phyloP scores from a whole-genome alignment of 805 yeast species.

The Brettanomyces bruxellensis region DNA sequence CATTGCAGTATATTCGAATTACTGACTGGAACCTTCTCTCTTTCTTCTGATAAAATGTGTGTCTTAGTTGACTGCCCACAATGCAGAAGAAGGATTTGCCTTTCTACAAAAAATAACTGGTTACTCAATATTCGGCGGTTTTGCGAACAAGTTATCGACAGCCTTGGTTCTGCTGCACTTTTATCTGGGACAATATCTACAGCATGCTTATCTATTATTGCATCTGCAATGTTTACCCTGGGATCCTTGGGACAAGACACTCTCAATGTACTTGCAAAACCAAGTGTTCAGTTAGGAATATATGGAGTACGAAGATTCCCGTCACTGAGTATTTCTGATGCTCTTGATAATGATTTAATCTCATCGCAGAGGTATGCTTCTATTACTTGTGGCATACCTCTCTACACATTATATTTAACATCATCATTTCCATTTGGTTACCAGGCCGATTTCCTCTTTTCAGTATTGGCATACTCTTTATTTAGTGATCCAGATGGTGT shows the following conservation, averaged over 20 bases:
- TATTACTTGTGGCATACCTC: background rate
- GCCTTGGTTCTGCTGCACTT: background rate
- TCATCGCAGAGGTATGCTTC: background rate
- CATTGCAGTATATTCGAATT: constrained; percentile 9
- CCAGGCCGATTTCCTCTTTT: constrained; percentile 1
- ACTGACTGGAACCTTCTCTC: constrained; percentile 8
- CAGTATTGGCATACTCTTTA: background rate
- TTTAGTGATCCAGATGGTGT: constrained; percentile 1
- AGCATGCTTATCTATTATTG: background rate
- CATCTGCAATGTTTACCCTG: background rate
- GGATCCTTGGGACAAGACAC: constrained; percentile 1
- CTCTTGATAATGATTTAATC: background rate
- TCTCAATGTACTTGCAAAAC: constrained; percentile 1
- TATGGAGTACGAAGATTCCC: constrained; percentile 1
- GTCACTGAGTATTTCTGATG: constrained; percentile 1
- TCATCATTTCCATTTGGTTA: background rate
- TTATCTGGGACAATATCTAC: background rate
- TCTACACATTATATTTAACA: background rate
- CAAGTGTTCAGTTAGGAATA: constrained; percentile 2
- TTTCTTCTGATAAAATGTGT: constrained; percentile 12
- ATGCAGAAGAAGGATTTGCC: constrained; percentile 24
- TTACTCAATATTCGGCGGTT: background rate
- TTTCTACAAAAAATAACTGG: constrained; percentile 10
- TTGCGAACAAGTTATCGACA: constrained; percentile 1
- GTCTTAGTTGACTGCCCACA: constrained; percentile 29